Evolutionary conservation across 345 rosid species (phyloP), one percentile per base, ranked within the genome.

Genomic region (Limnanthes douglasii): DNA sequence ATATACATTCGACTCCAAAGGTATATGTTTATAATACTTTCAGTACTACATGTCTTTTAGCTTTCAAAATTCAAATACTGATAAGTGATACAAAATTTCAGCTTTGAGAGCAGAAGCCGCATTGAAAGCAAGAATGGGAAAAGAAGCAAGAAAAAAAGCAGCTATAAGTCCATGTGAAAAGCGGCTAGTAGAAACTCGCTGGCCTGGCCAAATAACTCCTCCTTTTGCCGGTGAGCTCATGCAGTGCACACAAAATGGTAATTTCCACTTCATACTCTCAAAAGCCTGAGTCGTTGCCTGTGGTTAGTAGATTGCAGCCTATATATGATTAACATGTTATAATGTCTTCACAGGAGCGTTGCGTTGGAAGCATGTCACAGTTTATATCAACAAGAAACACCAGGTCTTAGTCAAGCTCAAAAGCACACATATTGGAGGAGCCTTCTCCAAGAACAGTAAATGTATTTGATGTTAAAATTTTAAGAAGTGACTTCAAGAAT

Each of bases 41-140:
- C n/a, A n/a, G n/a, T n/a, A n/a, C n/a, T n/a, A n/a, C n/a, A n/a
- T n/a, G n/a, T n/a, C n/a, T n/a, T n/a, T n/a, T n/a, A n/a, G n/a
- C n/a, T n/a, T n/a, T n/a, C n/a, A n/a, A n/a, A n/a, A n/a, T n/a
- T n/a, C n/a, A n/a, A n/a, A n/a, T n/a, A n/a, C n/a, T n/a, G n/a
- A n/a, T n/a, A n/a, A n/a, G n/a, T n/a, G n/a, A n/a, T n/a, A n/a
- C n/a, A n/a, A n/a, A n/a, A n/a, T n/a, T 26, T 24, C 24, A 88
- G 97, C 97, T 48, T 44, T 83, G 67, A 63, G 97, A 67, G 97
- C 85, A 54, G 93, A 86, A 76, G 77, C 83, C n/a, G 86, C 86
- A 33, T 42, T 86, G 43, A 78, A 54, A 65, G 63, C 74, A 16
- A 73, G 97, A 44, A 49, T 68, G 51, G 86, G 88, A 18, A 86